Conservation (phyloP, 495 filamentous ascomycete genomes). For the Aspergillus asperescens region DNA sequence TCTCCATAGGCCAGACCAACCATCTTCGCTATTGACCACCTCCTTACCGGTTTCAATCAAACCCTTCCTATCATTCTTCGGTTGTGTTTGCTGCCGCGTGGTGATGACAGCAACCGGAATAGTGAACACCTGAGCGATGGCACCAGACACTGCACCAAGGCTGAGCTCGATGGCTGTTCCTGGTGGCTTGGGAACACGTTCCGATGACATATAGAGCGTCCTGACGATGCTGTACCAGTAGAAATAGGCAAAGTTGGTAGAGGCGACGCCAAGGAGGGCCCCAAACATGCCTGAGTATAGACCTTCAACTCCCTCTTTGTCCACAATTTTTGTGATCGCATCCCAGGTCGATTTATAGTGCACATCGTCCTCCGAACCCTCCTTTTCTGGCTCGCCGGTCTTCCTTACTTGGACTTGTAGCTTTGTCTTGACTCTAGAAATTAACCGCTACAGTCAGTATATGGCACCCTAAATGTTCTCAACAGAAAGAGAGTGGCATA, state of each 20-base stretch:
- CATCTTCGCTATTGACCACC: constrained; percentile 86
- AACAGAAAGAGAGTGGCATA: constrained; percentile 39
- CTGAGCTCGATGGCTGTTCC: constrained; percentile 81
- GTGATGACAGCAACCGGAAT: constrained; percentile 95
- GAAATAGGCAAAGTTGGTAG: constrained; percentile 99
- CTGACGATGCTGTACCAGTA: constrained; percentile 97
- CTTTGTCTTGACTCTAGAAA: constrained; percentile 82
- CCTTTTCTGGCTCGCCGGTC: constrained; percentile 23
- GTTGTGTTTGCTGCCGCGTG: constrained; percentile 90
- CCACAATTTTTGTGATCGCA: constrained; percentile 79
- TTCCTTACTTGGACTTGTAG: constrained; percentile 92
- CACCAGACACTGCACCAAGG: constrained; percentile 83
- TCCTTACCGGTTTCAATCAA: constrained; percentile 83
- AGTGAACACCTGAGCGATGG: constrained; percentile 90
- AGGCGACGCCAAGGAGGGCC: constrained; percentile 83
- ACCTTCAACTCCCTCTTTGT: constrained; percentile 73
- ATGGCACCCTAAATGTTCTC: background rate
- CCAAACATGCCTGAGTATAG: constrained; percentile 88
- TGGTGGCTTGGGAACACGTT: constrained; percentile 56
- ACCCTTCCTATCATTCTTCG: constrained; percentile 77
- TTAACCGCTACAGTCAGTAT: constrained; percentile 12
- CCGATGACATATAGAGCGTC: constrained; percentile 68
- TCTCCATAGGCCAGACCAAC: constrained; percentile 84
- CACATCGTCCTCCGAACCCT: constrained; percentile 39
- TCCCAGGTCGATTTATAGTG: constrained; percentile 86